Conservation (phyloP, 306 rosid species). For the Urtica urens region DNA sequence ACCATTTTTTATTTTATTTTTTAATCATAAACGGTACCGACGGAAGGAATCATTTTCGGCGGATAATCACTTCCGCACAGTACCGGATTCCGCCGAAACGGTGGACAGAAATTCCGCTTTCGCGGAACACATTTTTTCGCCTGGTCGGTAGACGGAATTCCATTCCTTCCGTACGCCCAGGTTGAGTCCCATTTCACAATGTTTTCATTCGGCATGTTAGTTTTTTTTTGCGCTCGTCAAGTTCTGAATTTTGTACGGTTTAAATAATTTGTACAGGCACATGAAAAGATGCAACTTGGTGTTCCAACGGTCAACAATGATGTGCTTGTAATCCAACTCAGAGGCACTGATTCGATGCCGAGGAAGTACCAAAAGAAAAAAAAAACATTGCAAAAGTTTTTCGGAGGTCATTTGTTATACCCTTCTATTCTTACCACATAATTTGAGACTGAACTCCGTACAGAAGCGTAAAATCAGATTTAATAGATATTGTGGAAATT, state of each 20-base stretch:
- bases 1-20: no score
- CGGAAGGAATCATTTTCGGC: no score
- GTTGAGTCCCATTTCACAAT: no score
- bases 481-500: no score
- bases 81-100: no score
- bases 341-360: slow-evolving; percentile 30
- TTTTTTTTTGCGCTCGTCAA: neutral
- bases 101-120: no score
- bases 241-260: neutral
- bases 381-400: slow-evolving; percentile 15
- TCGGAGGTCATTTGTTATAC: slow-evolving; percentile 26
- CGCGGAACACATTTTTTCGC: no score
- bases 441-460: slow-evolving; percentile 11
- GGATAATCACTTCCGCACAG: no score
- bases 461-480: no score
- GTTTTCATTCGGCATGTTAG: neutral
- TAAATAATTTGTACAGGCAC: slow-evolving; percentile 26
- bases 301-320: slow-evolving; percentile 33
- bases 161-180: no score
- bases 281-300: slow-evolving; percentile 54
- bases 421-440: slow-evolving; percentile 1
- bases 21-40: no score
- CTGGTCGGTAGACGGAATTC: no score
- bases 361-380: slow-evolving; percentile 25
- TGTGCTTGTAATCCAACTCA: slow-evolving; percentile 28